Evolutionary conservation across 257 asterid species (phyloP).

Genomic region (Lithospermum erythrorhizon): DNA sequence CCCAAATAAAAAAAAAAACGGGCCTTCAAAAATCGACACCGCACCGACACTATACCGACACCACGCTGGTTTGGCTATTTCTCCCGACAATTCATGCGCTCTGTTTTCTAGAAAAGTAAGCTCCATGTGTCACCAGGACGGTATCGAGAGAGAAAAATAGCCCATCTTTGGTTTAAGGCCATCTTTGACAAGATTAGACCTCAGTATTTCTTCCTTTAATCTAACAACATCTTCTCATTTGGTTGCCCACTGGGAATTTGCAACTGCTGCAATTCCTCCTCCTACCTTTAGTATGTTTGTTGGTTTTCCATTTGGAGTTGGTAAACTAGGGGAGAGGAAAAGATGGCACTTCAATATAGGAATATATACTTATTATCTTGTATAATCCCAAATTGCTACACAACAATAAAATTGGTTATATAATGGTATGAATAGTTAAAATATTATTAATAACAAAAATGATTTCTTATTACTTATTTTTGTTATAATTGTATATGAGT

Average conservation of each 20-base stretch:
- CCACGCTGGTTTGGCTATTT: too few species aligned
- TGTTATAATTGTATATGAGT: too few species aligned
- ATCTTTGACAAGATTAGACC: neutral
- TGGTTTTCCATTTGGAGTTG: slow-evolving; percentile 3
- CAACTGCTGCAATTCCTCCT: slow-evolving; percentile 7
- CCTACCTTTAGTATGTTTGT: neutral
- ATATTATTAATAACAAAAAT: too few species aligned
- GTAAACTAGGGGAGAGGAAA: neutral
- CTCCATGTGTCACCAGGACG: slow-evolving; percentile 5
- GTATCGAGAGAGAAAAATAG: slow-evolving; percentile 5
- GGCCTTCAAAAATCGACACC: too few species aligned
- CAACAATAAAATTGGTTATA: too few species aligned
- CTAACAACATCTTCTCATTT: slow-evolving; percentile 1
- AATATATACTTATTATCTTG: neutral
- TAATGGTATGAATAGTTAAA: too few species aligned
- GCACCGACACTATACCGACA: too few species aligned
- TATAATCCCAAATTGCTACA: too few species aligned
- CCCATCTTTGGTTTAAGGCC: slow-evolving; percentile 2
- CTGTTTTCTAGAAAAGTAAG: too few species aligned
- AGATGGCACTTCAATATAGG: neutral
- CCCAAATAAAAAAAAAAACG: too few species aligned
- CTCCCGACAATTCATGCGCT: too few species aligned
- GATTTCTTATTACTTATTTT: too few species aligned
- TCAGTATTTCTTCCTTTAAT: neutral
- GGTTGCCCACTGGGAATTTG: slow-evolving; percentile 5